These are phyloP conservation scores for Trametes cingulata DNA, from an alignment of 768 basidiomycete species.

Conservation along the genomic window DNA sequence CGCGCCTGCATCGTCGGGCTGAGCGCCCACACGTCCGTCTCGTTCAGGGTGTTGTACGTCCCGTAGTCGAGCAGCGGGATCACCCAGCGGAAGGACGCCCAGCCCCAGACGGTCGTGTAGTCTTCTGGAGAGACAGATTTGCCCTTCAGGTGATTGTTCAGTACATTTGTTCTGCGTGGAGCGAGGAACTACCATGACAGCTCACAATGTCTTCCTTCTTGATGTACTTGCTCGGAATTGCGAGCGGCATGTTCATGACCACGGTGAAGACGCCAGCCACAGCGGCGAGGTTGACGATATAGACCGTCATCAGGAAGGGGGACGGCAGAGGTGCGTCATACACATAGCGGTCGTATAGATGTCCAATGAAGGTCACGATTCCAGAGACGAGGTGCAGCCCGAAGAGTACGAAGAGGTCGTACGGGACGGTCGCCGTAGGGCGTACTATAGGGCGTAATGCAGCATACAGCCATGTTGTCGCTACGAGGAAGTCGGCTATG, in stretches of 20 bases:
- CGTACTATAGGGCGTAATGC: conserved; percentile 52
- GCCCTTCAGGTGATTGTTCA: conserved; percentile 40
- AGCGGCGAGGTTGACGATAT: conserved; percentile 46
- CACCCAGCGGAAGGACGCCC: conserved; percentile 75
- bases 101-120: conserved; percentile 69
- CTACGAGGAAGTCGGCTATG: conserved; percentile 47
- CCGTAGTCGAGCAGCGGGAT: conserved; percentile 60
- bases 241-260: conserved; percentile 65
- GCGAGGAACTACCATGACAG: background rate
- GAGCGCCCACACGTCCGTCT: conserved; percentile 71
- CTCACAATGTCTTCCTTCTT: conserved; percentile 64
- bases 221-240: conserved; percentile 54
- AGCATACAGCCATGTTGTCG: conserved; percentile 68
- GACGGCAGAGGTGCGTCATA: conserved; percentile 45
- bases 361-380: conserved; percentile 52
- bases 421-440: conserved; percentile 59
- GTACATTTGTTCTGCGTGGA: too few relatives aligned
- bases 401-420: conserved; percentile 64
- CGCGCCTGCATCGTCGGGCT: conserved; percentile 69
- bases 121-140: conserved; percentile 68
- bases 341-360: conserved; percentile 51
- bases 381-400: conserved; percentile 46
- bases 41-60: conserved; percentile 55
- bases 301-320: conserved; percentile 24
- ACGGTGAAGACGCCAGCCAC: conserved; percentile 46